Conservation (phyloP, 176 grass and related monocot genomes). For the Saccharum officinarum region DNA sequence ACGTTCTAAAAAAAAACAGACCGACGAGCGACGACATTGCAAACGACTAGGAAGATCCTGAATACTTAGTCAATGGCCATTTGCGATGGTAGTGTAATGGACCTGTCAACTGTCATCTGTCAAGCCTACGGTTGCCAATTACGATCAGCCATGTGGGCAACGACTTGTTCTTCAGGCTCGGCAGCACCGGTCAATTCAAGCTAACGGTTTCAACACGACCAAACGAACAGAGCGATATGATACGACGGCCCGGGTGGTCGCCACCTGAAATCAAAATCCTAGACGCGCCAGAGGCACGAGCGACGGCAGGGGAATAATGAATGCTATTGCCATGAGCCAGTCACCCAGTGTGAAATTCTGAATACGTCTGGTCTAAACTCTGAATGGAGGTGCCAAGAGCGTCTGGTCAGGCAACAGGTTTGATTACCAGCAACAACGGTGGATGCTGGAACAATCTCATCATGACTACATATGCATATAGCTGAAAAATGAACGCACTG, state of each 20-base stretch:
- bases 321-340: background rate
- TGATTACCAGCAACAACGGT: background rate
- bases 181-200: no score
- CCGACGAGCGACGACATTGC: no score
- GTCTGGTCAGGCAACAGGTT: background rate
- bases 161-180: no score
- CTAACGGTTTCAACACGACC: no score
- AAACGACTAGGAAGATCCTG: background rate
- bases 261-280: no score
- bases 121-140: background rate
- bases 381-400: background rate
- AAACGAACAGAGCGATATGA: no score
- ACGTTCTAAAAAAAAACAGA: no score
- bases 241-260: no score
- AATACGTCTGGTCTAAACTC: background rate
- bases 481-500: background rate
- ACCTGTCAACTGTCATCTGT: background rate
- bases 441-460: background rate
- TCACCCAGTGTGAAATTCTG: background rate
- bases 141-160: background rate
- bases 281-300: no score
- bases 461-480: background rate
- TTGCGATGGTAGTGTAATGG: background rate
- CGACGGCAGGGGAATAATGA: background rate
- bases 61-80: background rate